Conservation (phyloP, 116 monocot species). For the Dioscorea cayenensis region DNA sequence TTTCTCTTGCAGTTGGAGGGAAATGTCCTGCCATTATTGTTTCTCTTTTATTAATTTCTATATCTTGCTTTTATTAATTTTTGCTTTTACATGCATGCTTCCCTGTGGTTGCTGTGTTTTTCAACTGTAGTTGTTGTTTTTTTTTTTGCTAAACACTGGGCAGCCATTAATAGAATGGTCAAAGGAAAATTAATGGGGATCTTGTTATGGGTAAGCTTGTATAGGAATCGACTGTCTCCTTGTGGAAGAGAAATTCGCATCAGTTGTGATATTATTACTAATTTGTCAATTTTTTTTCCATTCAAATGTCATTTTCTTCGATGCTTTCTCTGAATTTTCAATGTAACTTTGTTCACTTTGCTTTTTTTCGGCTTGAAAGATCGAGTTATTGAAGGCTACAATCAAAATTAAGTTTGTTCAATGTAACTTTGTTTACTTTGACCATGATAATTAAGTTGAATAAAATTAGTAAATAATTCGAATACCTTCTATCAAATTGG, state of each 20-base stretch:
- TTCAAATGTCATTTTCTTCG: not conserved
- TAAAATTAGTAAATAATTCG: too few relatives aligned
- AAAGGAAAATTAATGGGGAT: conserved; percentile 74
- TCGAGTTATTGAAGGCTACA: conserved; percentile 45
- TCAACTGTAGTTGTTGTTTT: too few relatives aligned
- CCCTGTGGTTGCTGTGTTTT: too few relatives aligned
- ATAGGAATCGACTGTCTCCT: conserved; percentile 73
- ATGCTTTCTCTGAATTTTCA: not conserved
- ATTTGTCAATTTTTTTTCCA: not conserved
- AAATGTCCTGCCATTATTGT: conserved; percentile 84
- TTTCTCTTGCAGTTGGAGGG: conserved; percentile 74
- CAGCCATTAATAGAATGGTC: conserved; percentile 36
- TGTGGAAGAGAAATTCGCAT: conserved; percentile 54
- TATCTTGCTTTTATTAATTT: not conserved
- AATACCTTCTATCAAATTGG: too few relatives aligned
- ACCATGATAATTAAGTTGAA: too few relatives aligned
- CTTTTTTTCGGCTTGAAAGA: conserved; percentile 13
- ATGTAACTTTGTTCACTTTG: not conserved
- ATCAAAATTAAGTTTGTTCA: too few relatives aligned
- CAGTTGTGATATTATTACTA: conserved; percentile 34
- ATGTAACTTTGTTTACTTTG: too few relatives aligned
- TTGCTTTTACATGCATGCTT: not conserved
- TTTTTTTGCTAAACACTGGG: conserved; percentile 17
- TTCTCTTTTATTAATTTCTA: conserved; percentile 16
- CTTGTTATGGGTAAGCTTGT: conserved; percentile 79